Evolutionary conservation across 805 yeast genomes (phyloP), one percentile per base, ranked within the genome.

Genomic region (Grigorovia yakushimaensis): DNA sequence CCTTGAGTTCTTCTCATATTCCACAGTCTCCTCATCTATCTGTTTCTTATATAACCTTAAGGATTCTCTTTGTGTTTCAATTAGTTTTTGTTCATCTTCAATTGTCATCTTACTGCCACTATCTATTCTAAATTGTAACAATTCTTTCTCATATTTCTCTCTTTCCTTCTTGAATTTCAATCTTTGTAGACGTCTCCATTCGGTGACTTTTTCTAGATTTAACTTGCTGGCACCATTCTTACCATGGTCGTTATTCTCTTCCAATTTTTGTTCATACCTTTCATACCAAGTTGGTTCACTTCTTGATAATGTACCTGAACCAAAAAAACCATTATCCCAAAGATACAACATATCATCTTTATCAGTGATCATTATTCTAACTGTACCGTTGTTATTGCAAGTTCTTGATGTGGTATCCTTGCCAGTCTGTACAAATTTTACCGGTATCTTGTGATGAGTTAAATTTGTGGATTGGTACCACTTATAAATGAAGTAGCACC

Each of bases 281-380:
- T 69, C 71, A 41, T 61, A 65, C 97, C 98, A 93, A 0, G 96
- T 78, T 0, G 98, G 96, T 60, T 93, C 97, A 48, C 95, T 84
- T 52, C 98, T 72, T 35, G 96, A 85, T 41, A 88, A 68, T 2
- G 78, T 76, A 2, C 98, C 98, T 59, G 91, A 93, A 6, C 98
- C 98, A 60, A 88, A 93, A 60, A 88, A 93, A 1, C 98, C 98
- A 54, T 74, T 74, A 17, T 71, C 65, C 98, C 98, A 93, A 2
- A 93, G 66, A 38, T 65, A 64, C 19, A 57, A 54, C 78, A 82
- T 81, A 30, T 73, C 79, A 0, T 58, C 52, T 1, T 63, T 64
- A 41, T 71, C 69, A 2, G 51, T 53, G 4, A 84, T 74, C 39
- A 54, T 27, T 5, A 62, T 49, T 42, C 58, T 64, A 7, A 7